A percentile compares a stretch with the other conserved stretches of the same genome.
Conservation (phyloP, 2,329 filamentous ascomycete genomes). For the Sporothrix phasma region DNA sequence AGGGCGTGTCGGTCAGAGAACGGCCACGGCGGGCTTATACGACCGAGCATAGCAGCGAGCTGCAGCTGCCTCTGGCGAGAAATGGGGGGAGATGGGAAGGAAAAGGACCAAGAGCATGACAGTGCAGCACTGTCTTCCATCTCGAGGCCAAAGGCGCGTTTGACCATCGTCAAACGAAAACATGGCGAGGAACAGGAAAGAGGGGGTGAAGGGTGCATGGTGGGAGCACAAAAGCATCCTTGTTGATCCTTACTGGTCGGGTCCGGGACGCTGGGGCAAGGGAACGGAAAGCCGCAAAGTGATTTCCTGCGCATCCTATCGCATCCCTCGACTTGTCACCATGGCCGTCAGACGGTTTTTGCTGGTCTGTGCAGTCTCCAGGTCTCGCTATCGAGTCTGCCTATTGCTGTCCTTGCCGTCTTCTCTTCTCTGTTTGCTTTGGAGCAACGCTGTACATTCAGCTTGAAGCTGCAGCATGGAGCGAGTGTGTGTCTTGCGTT, state of each 20-base stretch:
- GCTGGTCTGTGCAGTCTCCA: too few species aligned
- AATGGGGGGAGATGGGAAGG: too few species aligned
- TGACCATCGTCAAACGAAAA: not conserved
- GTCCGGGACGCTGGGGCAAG: not conserved
- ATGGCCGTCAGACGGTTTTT: too few species aligned
- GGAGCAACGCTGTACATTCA: too few species aligned
- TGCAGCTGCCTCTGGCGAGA: not conserved
- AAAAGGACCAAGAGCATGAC: too few species aligned
- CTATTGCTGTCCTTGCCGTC: too few species aligned
- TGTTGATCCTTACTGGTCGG: not conserved
- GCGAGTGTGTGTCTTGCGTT: too few species aligned
- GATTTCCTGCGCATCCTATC: not conserved
- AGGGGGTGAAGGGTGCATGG: not conserved
- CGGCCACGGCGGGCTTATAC: not conserved
- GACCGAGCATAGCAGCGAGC: not conserved
- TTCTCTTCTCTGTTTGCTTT: too few species aligned
- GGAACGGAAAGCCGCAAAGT: not conserved
- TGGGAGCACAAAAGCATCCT: not conserved
- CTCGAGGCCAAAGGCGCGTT: not conserved
- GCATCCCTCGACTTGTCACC: not conserved
- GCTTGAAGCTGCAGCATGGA: too few species aligned
- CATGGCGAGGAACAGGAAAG: too few species aligned
- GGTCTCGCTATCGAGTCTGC: too few species aligned
- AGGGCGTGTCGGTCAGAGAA: not conserved
- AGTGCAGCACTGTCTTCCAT: not conserved